Evolutionary conservation across 495 filamentous ascomycete genomes (phyloP).

Genomic region (Lepidopterella palustris): DNA sequence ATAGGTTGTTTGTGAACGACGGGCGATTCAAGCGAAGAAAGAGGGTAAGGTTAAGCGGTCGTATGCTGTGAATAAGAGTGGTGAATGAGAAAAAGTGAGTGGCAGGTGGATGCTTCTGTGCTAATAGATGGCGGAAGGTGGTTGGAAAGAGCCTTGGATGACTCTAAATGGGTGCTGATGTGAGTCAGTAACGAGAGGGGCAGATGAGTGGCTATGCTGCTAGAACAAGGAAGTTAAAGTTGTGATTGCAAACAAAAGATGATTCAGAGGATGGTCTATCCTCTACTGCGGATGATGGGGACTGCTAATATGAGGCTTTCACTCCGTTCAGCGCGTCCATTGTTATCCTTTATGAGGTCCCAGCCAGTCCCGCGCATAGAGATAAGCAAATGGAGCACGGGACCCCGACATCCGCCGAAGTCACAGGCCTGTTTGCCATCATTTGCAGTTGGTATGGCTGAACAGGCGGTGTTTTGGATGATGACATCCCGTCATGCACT

Average conservation of each 20-base stretch:
- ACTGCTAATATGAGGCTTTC: too few relatives aligned
- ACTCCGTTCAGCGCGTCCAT: too few relatives aligned
- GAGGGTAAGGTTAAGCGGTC: not conserved
- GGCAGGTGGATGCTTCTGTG: not conserved
- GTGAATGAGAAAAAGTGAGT: not conserved
- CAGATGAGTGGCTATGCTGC: slow-evolving; percentile 1
- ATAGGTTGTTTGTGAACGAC: not conserved
- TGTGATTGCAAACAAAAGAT: not conserved
- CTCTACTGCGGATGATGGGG: too few relatives aligned
- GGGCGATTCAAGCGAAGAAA: not conserved
- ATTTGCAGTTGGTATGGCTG: not conserved
- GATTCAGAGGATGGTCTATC: too few relatives aligned
- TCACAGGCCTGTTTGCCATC: not conserved
- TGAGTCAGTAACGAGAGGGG: not conserved
- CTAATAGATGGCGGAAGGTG: not conserved
- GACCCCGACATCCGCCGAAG: slow-evolving; percentile 2
- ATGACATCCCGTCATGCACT: not conserved
- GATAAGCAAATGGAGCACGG: not conserved
- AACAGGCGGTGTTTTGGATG: not conserved
- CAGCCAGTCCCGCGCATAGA: not conserved
- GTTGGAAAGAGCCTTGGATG: not conserved
- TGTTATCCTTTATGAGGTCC: slow-evolving; percentile 1
- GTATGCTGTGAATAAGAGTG: not conserved
- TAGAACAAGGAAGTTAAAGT: not conserved
- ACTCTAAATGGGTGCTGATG: not conserved